Evolutionary conservation across 495 filamentous ascomycete species (phyloP).

Genomic region (Lineolata rhizophorae): DNA sequence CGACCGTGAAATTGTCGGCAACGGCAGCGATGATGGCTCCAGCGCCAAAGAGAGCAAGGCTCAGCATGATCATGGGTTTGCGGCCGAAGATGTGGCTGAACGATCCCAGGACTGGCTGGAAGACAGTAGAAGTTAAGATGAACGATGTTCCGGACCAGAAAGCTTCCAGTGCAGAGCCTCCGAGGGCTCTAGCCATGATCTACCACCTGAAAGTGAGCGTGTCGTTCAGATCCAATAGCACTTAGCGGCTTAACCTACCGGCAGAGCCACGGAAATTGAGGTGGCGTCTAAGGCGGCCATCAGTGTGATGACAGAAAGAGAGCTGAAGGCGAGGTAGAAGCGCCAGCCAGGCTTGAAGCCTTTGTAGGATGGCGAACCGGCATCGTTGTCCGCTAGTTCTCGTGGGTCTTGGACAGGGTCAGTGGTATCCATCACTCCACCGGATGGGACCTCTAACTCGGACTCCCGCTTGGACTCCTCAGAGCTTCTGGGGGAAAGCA

Average conservation of each 20-base stretch:
- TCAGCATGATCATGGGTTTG: conserved; percentile 26
- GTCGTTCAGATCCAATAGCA: not conserved
- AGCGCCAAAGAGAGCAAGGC: conserved; percentile 28
- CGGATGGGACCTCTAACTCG: too few relatives aligned
- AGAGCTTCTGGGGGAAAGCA: too few relatives aligned
- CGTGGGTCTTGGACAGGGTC: too few relatives aligned
- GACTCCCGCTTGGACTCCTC: too few relatives aligned
- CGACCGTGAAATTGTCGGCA: conserved; percentile 32
- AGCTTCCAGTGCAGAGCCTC: conserved; percentile 32
- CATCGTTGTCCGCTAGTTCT: too few relatives aligned
- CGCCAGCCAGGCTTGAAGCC: conserved; percentile 20
- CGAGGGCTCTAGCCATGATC: conserved; percentile 27
- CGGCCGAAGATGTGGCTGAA: conserved; percentile 29
- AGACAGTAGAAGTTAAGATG: conserved; percentile 25
- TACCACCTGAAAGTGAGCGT: conserved; percentile 8
- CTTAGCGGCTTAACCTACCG: conserved; percentile 20
- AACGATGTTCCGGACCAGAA: conserved; percentile 38
- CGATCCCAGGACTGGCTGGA: conserved; percentile 16
- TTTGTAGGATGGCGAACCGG: too few relatives aligned
- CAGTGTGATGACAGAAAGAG: conserved; percentile 37
- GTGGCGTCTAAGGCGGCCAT: conserved; percentile 57
- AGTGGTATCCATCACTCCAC: too few relatives aligned
- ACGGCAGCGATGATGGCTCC: conserved; percentile 38
- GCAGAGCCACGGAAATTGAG: conserved; percentile 49
- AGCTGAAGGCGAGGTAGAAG: conserved; percentile 26